These are phyloP conservation scores for Nidularia pulvinata DNA, from an alignment of 768 basidiomycete genomes.

Conservation along the genomic window DNA sequence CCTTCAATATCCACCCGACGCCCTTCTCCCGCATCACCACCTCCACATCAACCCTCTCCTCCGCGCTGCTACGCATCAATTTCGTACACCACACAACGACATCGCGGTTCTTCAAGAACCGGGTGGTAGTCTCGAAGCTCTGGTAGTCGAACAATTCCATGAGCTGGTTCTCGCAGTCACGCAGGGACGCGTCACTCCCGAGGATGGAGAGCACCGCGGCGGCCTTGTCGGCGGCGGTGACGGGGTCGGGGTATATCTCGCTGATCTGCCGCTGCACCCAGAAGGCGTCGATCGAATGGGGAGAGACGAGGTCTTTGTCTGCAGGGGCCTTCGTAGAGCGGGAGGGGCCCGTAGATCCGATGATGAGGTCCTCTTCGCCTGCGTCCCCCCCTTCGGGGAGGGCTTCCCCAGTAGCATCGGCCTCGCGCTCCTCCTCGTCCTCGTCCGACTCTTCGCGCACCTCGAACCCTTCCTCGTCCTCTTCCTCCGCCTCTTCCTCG, in stretches of 20 bases:
- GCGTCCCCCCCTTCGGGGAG: constrained; percentile 42
- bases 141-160: constrained; percentile 97
- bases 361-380: constrained; percentile 71
- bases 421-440: constrained; percentile 67
- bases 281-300: constrained; percentile 94
- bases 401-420: constrained; percentile 40
- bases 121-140: constrained; percentile 87
- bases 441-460: constrained; percentile 81
- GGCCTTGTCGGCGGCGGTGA: constrained; percentile 93
- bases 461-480: constrained; percentile 89
- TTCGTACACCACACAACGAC: constrained; percentile 98
- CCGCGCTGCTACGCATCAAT: constrained; percentile 84
- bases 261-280: constrained; percentile 97
- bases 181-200: constrained; percentile 81
- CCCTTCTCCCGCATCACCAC: constrained; percentile 99
- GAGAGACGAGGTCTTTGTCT: constrained; percentile 82
- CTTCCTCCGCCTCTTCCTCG: constrained; percentile 95
- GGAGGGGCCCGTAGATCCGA: constrained; percentile 71
- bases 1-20: constrained; percentile 92
- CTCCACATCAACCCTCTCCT: constrained; percentile 91
- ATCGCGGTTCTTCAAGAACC: constrained; percentile 94
- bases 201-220: constrained; percentile 82
- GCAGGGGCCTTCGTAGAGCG: constrained; percentile 49
- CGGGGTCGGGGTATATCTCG: constrained; percentile 90
- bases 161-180: constrained; percentile 94